Evolutionary conservation across 2,329 filamentous ascomycete species (phyloP), one percentile per base, ranked within the genome.

Genomic region (Arthroderma sp.): DNA sequence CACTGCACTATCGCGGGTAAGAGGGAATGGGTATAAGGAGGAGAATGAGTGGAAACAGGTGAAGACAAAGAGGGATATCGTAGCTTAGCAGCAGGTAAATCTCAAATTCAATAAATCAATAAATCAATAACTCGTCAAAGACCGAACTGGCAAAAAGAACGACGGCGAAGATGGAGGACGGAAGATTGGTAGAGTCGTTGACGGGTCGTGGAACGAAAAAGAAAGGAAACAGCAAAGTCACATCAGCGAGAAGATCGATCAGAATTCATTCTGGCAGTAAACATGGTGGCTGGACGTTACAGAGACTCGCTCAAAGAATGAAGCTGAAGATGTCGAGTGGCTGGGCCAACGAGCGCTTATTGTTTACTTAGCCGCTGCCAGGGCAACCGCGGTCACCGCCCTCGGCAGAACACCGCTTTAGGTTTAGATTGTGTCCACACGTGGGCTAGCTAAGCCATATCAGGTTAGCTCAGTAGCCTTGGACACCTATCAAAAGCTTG

Each of bases 361-460:
- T 67, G 63, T 67, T 66, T 66, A 66, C 63, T 36, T 28, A 45
- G 29, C 31, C 53, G 34, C 58, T 62, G 60, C 56, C 59, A 50
- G 45, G 60, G 63, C 53, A 65, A 66, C 63, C 48, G 43, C 15
- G 0, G 0, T 1, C 38, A 29, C 29, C 34, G 31, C 37, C 62
- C 55, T 55, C 15, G 46, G 59, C 53, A 52, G 45, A 53, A 51
- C 10, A 31, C 34, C 15, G 46, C 38, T 33, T 28, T 48, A 42
- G 40, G 29, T 22, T 31, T 22, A 33, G 32, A 8, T 36, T 42
- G 40, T 15, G 7, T 6, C 11, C 37, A 38, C 44, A 41, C 40
- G 41, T 44, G 38, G 45, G 22, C 1, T 3, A 10, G 11, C 43
- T 40, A 39, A 27, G n/a, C 43, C n/a, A 29, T 29, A 28, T 2